Percentiles rank a stretch among this genome's conserved stretches.
Evolutionary conservation across 345 rosid species (phyloP).

Genomic region (Laguncularia racemosa): DNA sequence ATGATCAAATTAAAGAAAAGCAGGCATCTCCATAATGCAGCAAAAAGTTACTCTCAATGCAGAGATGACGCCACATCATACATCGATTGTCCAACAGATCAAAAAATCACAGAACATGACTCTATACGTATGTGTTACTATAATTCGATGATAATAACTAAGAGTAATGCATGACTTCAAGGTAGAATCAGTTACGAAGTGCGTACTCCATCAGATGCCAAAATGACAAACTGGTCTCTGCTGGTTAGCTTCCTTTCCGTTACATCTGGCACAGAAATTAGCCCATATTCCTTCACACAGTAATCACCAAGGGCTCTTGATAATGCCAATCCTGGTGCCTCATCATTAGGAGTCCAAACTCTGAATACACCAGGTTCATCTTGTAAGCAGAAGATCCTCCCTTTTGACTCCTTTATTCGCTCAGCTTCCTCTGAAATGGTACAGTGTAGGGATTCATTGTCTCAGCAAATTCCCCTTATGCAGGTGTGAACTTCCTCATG

Average conservation of each 20-base stretch:
- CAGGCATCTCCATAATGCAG: too few species aligned
- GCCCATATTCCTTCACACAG: slow-evolving; percentile 77
- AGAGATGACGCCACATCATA: too few species aligned
- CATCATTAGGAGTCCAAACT: slow-evolving; percentile 65
- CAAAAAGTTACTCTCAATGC: too few species aligned
- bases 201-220: slow-evolving; percentile 79
- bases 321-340: slow-evolving; percentile 60
- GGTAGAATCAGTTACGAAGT: too few species aligned
- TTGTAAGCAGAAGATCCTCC: slow-evolving; percentile 50
- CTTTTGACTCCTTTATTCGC: slow-evolving; percentile 53
- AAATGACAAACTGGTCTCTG: slow-evolving; percentile 63
- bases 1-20: background rate
- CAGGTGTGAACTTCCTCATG: too few species aligned
- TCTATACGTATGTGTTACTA: too few species aligned
- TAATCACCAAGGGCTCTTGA: slow-evolving; percentile 88
- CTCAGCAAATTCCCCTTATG: too few species aligned
- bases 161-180: too few species aligned
- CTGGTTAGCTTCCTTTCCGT: slow-evolving; percentile 44
- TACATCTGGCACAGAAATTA: slow-evolving; percentile 69
- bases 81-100: too few species aligned
- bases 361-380: slow-evolving; percentile 83
- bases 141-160: too few species aligned
- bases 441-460: background rate
- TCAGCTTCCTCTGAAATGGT: slow-evolving; percentile 71
- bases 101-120: too few species aligned